phyloP scores from a whole-genome alignment of 176 grass and related monocot genomes.

The Poa annua region DNA sequence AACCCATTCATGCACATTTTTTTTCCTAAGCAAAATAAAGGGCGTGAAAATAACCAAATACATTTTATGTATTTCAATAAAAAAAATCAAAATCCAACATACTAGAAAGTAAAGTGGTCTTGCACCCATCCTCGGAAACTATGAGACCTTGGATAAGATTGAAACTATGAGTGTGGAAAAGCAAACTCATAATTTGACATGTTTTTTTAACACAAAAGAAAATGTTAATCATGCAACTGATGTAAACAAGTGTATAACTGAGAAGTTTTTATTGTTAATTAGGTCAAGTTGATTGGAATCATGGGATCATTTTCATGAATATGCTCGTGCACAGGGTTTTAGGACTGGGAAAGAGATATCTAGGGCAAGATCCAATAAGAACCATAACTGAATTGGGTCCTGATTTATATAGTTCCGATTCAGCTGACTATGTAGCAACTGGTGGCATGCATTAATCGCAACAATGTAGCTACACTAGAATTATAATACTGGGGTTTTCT shows the following conservation, averaged over 20 bases:
- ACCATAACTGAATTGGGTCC: constrained; percentile 51
- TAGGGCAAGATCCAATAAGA: constrained; percentile 60
- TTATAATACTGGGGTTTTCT: background rate
- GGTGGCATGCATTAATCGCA: constrained; percentile 19
- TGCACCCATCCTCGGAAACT: background rate
- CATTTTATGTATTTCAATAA: background rate
- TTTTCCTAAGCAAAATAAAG: background rate
- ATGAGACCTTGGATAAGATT: background rate
- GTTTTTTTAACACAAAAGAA: background rate
- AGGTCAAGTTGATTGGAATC: constrained; percentile 6
- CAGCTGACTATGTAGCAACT: constrained; percentile 8
- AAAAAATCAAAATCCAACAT: background rate
- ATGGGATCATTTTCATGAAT: constrained; percentile 41
- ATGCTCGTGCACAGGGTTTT: constrained; percentile 54
- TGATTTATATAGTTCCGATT: constrained; percentile 27
- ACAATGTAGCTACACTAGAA: background rate
- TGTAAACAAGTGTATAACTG: background rate
- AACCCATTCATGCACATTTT: background rate
- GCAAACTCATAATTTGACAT: background rate
- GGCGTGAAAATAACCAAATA: background rate
- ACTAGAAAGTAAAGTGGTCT: background rate
- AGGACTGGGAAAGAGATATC: constrained; percentile 37
- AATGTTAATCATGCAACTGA: background rate
- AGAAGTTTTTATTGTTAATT: background rate
- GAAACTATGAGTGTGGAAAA: background rate